Evolutionary conservation across 1,284 basidiomycete genomes (phyloP), one percentile per base, ranked within the genome.

Genomic region (Cystobasidium pallidum): DNA sequence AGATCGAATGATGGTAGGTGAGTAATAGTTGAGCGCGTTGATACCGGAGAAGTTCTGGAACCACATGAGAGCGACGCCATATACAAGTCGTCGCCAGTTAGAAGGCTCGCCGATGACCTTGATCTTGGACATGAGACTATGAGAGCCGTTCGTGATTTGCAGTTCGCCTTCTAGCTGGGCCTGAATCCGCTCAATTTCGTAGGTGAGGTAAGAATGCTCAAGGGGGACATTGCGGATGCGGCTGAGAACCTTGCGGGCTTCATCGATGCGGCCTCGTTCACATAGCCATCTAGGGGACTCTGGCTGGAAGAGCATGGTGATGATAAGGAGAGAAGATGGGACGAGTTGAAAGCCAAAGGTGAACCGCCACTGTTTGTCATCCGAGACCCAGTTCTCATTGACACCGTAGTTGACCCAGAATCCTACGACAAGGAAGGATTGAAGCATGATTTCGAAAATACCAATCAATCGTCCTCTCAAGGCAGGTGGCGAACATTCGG

Each of bases 251-350:
- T 73, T 57, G 10, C 73, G 43, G 0, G 79, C 78, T 19, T 79
- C 68, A 11, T 78, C 77, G 55, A 75, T 71, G 2, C 74, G 59
- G 30, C 76, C 76, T 15, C 72, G 59, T 17, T 73, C 62, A 39
- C 80, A 72, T 13, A 81, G 74, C 79, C 79, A 81, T 4, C 80
- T 75, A 13, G 80, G 80, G 1, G 79, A 78, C 47, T 81, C 80
- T 70, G 76, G 72, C 70, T 79, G 76, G 66, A 78, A 76, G 73
- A 73, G 51, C 45, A 73, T 61, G 52, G 70, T 70, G 55, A 78
- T 49, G 45, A 75, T 47, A 41, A 80, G 75, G 58, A 81, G 70
- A 26, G 70, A 77, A 62, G 78, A 78, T 21, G 80, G 80, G 30
- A 81, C 73, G 41, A 81, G 72, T 70, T 81, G 80, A 32, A 81